A percentile compares a stretch with the other conserved stretches of the same genome.
Conservation (phyloP, 2,329 filamentous ascomycete genomes). For the Fusarium sp. region DNA sequence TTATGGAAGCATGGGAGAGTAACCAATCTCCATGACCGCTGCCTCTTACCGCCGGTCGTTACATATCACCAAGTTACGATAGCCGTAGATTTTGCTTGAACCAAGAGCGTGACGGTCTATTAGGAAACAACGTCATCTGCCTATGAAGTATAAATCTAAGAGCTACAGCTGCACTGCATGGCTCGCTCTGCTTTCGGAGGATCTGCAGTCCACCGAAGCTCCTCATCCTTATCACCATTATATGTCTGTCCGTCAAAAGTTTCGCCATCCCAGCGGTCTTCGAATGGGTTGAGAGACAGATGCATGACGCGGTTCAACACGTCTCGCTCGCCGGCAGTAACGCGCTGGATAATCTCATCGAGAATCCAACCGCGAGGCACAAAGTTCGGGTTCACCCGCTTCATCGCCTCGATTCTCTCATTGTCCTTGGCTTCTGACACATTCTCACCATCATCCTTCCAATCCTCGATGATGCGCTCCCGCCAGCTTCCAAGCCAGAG, state of each 20-base stretch:
- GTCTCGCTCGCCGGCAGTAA: slow-evolving; percentile 82
- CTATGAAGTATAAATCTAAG: slow-evolving; percentile 55
- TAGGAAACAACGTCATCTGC: neutral
- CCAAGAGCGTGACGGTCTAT: neutral
- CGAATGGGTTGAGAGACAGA: slow-evolving; percentile 84
- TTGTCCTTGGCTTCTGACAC: slow-evolving; percentile 59
- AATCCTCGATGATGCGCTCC: slow-evolving; percentile 76
- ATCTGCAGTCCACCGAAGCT: slow-evolving; percentile 84
- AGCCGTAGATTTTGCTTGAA: slow-evolving; percentile 19
- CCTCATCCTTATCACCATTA: slow-evolving; percentile 73
- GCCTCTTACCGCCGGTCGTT: slow-evolving; percentile 79
- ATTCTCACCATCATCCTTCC: slow-evolving; percentile 62
- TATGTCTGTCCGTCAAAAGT: slow-evolving; percentile 59
- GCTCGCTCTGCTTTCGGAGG: slow-evolving; percentile 80
- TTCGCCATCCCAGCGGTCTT: slow-evolving; percentile 74
- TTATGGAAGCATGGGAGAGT: slow-evolving; percentile 77
- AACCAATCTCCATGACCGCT: slow-evolving; percentile 65
- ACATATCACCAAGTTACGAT: slow-evolving; percentile 56
- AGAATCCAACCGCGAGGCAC: slow-evolving; percentile 90
- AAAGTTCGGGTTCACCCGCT: slow-evolving; percentile 90
- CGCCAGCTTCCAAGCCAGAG: slow-evolving; percentile 87
- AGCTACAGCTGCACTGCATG: slow-evolving; percentile 96
- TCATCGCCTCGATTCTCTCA: slow-evolving; percentile 78
- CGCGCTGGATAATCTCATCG: slow-evolving; percentile 89
- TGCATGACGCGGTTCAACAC: slow-evolving; percentile 82